These are phyloP conservation scores for Gardenia jasminoides DNA, from an alignment of 257 asterid species.

Conservation along the genomic window DNA sequence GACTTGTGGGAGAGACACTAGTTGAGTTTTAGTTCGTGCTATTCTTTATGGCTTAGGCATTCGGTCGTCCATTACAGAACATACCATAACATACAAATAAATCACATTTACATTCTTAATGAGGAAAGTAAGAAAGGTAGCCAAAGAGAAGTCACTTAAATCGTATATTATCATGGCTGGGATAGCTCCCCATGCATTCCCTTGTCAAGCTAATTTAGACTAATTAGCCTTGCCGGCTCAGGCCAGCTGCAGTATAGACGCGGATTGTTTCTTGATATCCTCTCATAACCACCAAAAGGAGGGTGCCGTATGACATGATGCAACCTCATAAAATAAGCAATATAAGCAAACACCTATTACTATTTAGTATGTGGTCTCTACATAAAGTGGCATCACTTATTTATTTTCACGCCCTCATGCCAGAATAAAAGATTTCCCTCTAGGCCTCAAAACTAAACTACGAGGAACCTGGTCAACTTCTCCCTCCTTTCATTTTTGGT, in stretches of 20 bases:
- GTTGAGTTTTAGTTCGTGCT: neutral
- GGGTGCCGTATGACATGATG: neutral
- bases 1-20: neutral
- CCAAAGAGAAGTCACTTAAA: neutral
- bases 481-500: neutral
- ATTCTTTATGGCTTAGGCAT: neutral
- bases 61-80: neutral
- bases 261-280: neutral
- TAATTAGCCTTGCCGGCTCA: neutral
- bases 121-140: neutral
- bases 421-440: neutral
- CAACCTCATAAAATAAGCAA: neutral
- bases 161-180: neutral
- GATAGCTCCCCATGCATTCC: neutral
- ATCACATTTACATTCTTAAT: neutral
- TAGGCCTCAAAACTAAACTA: neutral
- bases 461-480: neutral
- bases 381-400: neutral
- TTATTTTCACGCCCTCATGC: neutral
- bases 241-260: neutral
- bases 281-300: neutral
- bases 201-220: neutral
- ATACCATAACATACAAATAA: neutral
- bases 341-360: neutral
- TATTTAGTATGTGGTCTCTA: neutral